phyloP scores from a whole-genome alignment of 257 asterid species.

The Ballota nigra region DNA sequence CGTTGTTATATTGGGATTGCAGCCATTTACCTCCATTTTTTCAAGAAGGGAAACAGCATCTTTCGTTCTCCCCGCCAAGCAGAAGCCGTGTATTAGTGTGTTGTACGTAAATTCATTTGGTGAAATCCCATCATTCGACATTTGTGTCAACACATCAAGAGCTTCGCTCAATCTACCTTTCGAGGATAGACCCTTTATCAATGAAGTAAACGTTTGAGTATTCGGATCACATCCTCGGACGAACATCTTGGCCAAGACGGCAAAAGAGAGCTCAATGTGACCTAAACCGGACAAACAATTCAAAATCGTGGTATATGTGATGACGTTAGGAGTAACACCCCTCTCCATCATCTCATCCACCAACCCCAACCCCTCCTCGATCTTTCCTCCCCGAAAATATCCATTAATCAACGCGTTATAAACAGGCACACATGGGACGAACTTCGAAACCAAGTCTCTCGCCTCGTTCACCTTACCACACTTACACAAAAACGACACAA shows the following conservation, averaged over 20 bases:
- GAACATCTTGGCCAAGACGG: conserved; percentile 72
- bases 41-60: conserved; percentile 43
- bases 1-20: conserved; percentile 56
- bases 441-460: conserved; percentile 48
- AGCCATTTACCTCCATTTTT: conserved; percentile 55
- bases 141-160: conserved; percentile 46
- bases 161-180: conserved; percentile 60
- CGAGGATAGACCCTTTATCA: conserved; percentile 65
- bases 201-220: conserved; percentile 65
- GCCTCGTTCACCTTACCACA: conserved; percentile 61
- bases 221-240: conserved; percentile 67
- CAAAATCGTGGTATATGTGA: conserved; percentile 55
- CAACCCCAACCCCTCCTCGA: conserved; percentile 50
- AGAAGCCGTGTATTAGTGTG: conserved; percentile 63
- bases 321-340: conserved; percentile 60
- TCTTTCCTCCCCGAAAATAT: conserved; percentile 47
- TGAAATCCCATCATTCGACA: conserved; percentile 49
- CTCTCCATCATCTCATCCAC: conserved; percentile 56
- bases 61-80: conserved; percentile 56
- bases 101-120: conserved; percentile 78
- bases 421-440: conserved; percentile 49
- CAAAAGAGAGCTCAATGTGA: conserved; percentile 42
- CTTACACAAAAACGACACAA: conserved; percentile 72
- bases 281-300: conserved; percentile 57
- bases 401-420: conserved; percentile 74